Conservation (phyloP, 768 basidiomycete species). For the Suillus occidentalis region DNA sequence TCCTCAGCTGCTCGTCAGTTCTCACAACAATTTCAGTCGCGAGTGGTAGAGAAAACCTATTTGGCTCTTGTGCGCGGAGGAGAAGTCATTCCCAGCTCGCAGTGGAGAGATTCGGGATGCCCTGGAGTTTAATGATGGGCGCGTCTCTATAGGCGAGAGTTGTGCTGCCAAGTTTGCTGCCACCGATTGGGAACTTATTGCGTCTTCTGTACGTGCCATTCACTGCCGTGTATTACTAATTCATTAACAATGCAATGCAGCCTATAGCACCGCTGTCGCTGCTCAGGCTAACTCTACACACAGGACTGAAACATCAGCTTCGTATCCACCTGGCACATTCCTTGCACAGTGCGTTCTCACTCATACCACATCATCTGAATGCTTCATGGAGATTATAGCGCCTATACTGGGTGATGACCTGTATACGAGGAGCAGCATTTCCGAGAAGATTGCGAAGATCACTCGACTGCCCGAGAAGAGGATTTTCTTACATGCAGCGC, state of each 20-base stretch:
- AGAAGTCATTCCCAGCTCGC: conserved; percentile 41
- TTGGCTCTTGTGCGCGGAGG: conserved; percentile 63
- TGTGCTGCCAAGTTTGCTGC: conserved; percentile 34
- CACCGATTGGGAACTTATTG: conserved; percentile 58
- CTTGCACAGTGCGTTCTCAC: conserved; percentile 41
- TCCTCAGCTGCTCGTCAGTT: conserved; percentile 44
- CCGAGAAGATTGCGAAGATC: conserved; percentile 29
- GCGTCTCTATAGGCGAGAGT: conserved; percentile 35
- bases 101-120: conserved; percentile 44
- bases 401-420: conserved; percentile 65
- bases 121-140: conserved; percentile 45
- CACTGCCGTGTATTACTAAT: neutral
- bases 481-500: conserved; percentile 63
- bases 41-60: conserved; percentile 56
- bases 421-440: conserved; percentile 42
- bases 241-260: conserved; percentile 32
- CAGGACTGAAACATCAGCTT: conserved; percentile 71
- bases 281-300: conserved; percentile 53
- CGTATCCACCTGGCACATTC: conserved; percentile 60
- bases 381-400: conserved; percentile 36
- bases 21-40: conserved; percentile 52
- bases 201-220: conserved; percentile 50
- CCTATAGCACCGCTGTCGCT: conserved; percentile 52
- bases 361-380: conserved; percentile 1
- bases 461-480: conserved; percentile 42